Evolutionary conservation across 495 filamentous ascomycete genomes (phyloP), one percentile per base, ranked within the genome.

Genomic region (Podospora didyma): DNA sequence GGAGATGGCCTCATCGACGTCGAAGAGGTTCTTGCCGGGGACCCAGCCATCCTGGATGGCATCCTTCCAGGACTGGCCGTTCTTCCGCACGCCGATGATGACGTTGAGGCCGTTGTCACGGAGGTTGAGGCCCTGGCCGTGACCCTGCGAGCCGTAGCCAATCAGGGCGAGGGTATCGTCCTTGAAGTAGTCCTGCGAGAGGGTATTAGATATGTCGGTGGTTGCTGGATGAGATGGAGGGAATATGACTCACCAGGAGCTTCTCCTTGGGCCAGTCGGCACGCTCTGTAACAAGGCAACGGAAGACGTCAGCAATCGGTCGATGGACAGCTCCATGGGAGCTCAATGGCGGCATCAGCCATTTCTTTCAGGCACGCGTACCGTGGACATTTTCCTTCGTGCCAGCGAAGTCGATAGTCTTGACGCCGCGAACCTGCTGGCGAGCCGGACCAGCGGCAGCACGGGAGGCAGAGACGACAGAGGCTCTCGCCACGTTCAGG

Each of bases 101-200:
- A 98, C 94, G 72, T 97, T 97, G 56, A 98, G 82, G 68, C 94
- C 94, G 80, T 98, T 95, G 84, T 98, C 94, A 75, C 94, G 92
- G 66, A 97, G 86, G 83, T 98, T 98, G 62, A 98, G 88, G 71
- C 95, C 95, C 81, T 98, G 94, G 64, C 95, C 94, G 79, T 98
- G 94, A 63, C 94, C 83, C 65, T 98, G 94, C 62, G 95, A 97
- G 66, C 94, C 94, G 80, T 98, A 98, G 72, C 94, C 94, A 75
- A 98, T 98, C 66, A 98, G 88, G 59, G 95, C 94, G 67, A 98
- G 90, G 69, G 92, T 97, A 72, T 98, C 94, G 79, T 97, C 86
- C 86, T 97, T 97, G 89, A 98, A 97, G 85, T 90, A 98, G 47
- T 96, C 90, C 87, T 96, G 62, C 46, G 14, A n/a, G 39, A 17